A percentile compares a stretch with the other conserved stretches of the same genome.
Conservation (phyloP, 106 monocot genomes). For the Dioscorea zingiberensis region DNA sequence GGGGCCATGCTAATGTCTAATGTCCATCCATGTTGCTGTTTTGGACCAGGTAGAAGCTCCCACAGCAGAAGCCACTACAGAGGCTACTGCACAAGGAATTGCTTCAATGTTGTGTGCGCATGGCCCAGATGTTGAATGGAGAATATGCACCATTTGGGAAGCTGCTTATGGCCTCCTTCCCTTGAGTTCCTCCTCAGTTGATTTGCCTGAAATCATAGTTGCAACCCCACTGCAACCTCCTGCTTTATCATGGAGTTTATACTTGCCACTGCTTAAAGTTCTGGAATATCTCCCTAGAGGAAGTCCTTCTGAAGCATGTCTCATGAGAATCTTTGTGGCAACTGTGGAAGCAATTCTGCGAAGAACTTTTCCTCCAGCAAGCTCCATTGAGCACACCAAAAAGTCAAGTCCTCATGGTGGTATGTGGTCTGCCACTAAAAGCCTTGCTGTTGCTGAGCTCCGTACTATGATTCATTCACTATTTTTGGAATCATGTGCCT, state of each 20-base stretch:
- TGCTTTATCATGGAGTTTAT: conserved; percentile 86
- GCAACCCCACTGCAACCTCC: conserved; percentile 91
- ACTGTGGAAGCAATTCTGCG: conserved; percentile 87
- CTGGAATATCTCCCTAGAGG: conserved; percentile 92
- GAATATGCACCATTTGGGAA: conserved; percentile 99
- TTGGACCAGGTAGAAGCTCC: conserved; percentile 55
- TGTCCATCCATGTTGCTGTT: too few species aligned
- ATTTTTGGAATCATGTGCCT: conserved; percentile 91
- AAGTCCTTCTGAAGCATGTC: conserved; percentile 97
- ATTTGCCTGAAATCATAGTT: conserved; percentile 94
- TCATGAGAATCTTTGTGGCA: conserved; percentile 96
- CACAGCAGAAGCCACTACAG: conserved; percentile 72
- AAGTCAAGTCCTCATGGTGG: conserved; percentile 41
- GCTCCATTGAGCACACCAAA: conserved; percentile 36
- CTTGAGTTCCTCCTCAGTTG: conserved; percentile 85
- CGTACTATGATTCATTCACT: conserved; percentile 94
- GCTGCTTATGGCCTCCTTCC: conserved; percentile 98
- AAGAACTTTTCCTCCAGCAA: conserved; percentile 81
- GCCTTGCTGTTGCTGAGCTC: conserved; percentile 85
- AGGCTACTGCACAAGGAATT: conserved; percentile 97
- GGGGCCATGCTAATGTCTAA: too few species aligned
- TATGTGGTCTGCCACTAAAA: conserved; percentile 61
- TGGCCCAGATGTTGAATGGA: conserved; percentile 97
- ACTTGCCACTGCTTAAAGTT: conserved; percentile 83
- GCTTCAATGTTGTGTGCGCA: conserved; percentile 96